Evolutionary conservation across 306 rosid genomes (phyloP).

Genomic region (Sesbania bispinosa): DNA sequence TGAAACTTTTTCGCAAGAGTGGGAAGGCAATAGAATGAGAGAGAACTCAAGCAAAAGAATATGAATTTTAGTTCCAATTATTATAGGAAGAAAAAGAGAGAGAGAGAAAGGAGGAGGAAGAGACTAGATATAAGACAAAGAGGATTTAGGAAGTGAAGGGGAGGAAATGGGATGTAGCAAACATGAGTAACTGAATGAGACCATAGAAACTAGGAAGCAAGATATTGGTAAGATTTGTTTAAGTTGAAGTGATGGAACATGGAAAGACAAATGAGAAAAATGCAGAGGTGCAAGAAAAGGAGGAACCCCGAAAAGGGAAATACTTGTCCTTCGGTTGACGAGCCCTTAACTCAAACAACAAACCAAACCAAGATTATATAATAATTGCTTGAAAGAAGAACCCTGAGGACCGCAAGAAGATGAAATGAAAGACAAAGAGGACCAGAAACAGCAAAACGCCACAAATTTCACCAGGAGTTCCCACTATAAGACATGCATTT

Average conservation of each 20-base stretch:
- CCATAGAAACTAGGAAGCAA: background rate
- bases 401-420: conserved; percentile 23
- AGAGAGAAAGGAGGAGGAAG: background rate
- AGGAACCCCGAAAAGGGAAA: conserved; percentile 47
- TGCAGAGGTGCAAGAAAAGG: conserved; percentile 39
- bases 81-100: background rate
- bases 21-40: background rate
- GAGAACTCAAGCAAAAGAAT: background rate
- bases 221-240: conserved; percentile 11
- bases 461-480: conserved; percentile 29
- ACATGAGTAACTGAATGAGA: conserved; percentile 32
- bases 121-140: conserved; percentile 10
- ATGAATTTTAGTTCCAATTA: conserved; percentile 1
- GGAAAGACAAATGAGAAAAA: conserved; percentile 64
- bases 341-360: conserved; percentile 23
- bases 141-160: conserved; percentile 7
- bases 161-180: background rate
- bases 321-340: conserved; percentile 44
- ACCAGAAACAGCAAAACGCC: conserved; percentile 44
- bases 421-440: conserved; percentile 37
- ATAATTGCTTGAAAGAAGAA: conserved; percentile 26
- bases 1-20: background rate
- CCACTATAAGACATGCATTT: conserved; percentile 37
- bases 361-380: conserved; percentile 19
- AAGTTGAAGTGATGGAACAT: conserved; percentile 66